Evolutionary conservation across 345 rosid genomes (phyloP).

Genomic region (Citrus mangshanensis): DNA sequence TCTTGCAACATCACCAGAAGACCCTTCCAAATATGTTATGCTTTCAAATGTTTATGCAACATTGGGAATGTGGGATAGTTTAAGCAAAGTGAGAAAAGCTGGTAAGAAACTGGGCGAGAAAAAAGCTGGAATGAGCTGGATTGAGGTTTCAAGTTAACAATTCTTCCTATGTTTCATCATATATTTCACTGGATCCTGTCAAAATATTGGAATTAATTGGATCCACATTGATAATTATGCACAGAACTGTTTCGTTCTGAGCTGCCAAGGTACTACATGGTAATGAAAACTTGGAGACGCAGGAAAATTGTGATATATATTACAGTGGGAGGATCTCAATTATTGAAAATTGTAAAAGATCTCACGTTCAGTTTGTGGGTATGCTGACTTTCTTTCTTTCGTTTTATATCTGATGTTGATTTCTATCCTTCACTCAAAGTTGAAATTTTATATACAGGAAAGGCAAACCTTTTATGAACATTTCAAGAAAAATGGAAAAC

Average conservation of each 20-base stretch:
- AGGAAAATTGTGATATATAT: neutral
- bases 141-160: constrained; percentile 33
- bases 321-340: neutral
- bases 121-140: constrained; percentile 66
- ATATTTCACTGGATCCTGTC: neutral
- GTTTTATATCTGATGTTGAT: neutral
- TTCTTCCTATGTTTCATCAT: neutral
- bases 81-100: constrained; percentile 52
- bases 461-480: neutral
- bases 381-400: neutral
- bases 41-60: constrained; percentile 64
- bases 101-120: constrained; percentile 46
- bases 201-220: constrained; percentile 2
- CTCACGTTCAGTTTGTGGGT: neutral
- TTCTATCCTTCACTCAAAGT: neutral
- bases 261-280: neutral
- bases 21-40: constrained; percentile 58
- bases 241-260: neutral
- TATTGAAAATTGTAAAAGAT: neutral
- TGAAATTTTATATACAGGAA: neutral
- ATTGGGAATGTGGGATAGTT: constrained; percentile 62
- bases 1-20: constrained; percentile 37
- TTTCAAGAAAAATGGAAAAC: neutral
- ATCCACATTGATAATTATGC: neutral
- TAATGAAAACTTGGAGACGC: neutral